These are phyloP conservation scores for Gentiana macrophylla DNA, from an alignment of 257 asterid genomes.

Conservation along the genomic window DNA sequence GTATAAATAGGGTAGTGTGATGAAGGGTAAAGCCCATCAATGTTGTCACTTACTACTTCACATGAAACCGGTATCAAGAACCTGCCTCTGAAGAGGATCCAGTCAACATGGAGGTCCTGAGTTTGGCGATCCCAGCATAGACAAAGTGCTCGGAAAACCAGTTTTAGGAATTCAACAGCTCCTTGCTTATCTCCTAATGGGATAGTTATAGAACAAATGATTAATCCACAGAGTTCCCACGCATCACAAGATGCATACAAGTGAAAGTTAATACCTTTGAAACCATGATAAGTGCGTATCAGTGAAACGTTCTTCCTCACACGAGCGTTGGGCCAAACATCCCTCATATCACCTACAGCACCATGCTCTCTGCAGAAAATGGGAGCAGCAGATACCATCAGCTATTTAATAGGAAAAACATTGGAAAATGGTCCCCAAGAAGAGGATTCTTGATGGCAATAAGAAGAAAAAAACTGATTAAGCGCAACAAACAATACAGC, in stretches of 20 bases:
- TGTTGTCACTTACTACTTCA: slow-evolving; percentile 86
- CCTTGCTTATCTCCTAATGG: slow-evolving; percentile 78
- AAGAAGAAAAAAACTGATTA: not conserved
- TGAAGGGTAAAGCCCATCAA: slow-evolving; percentile 84
- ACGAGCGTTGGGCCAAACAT: slow-evolving; percentile 98
- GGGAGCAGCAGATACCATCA: slow-evolving; percentile 4
- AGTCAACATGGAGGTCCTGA: slow-evolving; percentile 89
- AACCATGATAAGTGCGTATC: slow-evolving; percentile 85
- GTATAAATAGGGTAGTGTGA: slow-evolving; percentile 81
- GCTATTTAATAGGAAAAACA: slow-evolving; percentile 2
- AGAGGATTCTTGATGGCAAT: not conserved
- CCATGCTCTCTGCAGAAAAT: slow-evolving; percentile 78
- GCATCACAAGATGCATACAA: not conserved
- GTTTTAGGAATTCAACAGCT: slow-evolving; percentile 69
- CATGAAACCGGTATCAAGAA: slow-evolving; percentile 73
- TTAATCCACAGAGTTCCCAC: not conserved
- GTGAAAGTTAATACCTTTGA: slow-evolving; percentile 51
- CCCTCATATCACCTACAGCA: slow-evolving; percentile 95
- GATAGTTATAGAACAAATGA: not conserved
- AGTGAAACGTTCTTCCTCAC: slow-evolving; percentile 77
- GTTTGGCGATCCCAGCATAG: slow-evolving; percentile 99
- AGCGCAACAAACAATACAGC: not conserved
- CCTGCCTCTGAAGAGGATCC: slow-evolving; percentile 94
- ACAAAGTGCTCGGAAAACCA: slow-evolving; percentile 83
- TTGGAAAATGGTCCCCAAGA: not conserved